Base-by-base conservation (phyloP, 352 stramenopile species). In the Detonula confervacea region DNA sequence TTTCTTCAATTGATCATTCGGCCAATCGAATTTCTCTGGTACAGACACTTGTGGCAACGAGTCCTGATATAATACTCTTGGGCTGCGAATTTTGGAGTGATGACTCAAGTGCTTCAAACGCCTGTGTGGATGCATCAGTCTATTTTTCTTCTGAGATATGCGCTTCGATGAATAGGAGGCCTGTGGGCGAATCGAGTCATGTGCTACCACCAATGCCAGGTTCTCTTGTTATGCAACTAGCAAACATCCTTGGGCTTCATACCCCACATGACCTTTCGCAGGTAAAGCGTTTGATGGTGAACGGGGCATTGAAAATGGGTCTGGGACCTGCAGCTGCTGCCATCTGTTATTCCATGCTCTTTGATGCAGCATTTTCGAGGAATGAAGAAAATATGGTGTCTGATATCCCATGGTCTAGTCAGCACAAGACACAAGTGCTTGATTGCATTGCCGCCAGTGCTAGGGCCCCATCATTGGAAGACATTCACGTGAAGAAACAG, bases 81-180 rank as follows among this genome's bases (percentile, higher is more conserved):
- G 84, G 84, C 30, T 88, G 82, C 54, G 69, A 84, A 37, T 84
- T 87, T 30, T 93, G 88, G 88, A 42, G 61, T 29, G 72, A 93
- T 59, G 16, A 63, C 20, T 46, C 22, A 22, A 86, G 66, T 66
- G 44, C 72, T 9, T 20, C 16, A 42, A 67, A 73, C 46, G 65
- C 75, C 59, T 77, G 75, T 29, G 2, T 30, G 66, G 73, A 86
- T 42, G 65, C 70, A 55, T 16, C 65, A 22, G 49, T 49, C 22
- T 81, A 77, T 66, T 88, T 83, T 60, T 52, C 52, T 56, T 77
- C 65, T 42, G 61, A 77, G 29, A 78, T 85, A 20, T n/a, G 44
- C 37, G 55, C 54, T 27, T 22, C 47, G 42, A 37, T 80, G 8
- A 57, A 49, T 44, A 37, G 70, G 11, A 49, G 27, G 30, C 57